These are phyloP conservation scores for Penicillium mononematosum DNA, from an alignment of 495 filamentous ascomycete species.

Conservation along the genomic window DNA sequence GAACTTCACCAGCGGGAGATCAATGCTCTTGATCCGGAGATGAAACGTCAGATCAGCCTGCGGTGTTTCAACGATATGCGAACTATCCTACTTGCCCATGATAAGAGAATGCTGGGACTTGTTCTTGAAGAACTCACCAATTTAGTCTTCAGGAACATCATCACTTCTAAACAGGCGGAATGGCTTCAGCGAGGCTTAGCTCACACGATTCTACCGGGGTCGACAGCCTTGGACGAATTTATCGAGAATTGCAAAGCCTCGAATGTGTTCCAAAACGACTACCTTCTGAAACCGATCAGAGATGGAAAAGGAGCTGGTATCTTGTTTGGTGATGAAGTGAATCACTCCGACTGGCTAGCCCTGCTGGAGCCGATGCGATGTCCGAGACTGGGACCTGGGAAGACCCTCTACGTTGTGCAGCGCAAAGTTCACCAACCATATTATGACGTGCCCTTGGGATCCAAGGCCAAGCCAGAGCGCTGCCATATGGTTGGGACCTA, in stretches of 20 bases:
- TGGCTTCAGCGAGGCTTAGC: slow-evolving; percentile 20
- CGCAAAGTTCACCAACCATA: not conserved
- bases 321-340: slow-evolving; percentile 63
- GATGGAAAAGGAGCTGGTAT: slow-evolving; percentile 37
- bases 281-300: slow-evolving; percentile 34
- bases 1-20: slow-evolving; percentile 47
- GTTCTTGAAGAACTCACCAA: slow-evolving; percentile 31
- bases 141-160: slow-evolving; percentile 21
- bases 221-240: not conserved
- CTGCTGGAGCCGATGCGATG: not conserved
- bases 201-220: slow-evolving; percentile 17
- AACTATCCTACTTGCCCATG: slow-evolving; percentile 38
- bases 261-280: slow-evolving; percentile 23
- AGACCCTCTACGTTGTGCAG: not conserved
- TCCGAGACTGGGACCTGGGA: not conserved
- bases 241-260: not conserved
- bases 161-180: slow-evolving; percentile 29
- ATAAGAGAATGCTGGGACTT: slow-evolving; percentile 42
- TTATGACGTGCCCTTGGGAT: not conserved
- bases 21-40: slow-evolving; percentile 23
- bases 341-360: slow-evolving; percentile 55
- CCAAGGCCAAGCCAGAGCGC: not conserved
- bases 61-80: slow-evolving; percentile 39
- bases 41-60: slow-evolving; percentile 21
- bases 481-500: slow-evolving; percentile 3